Evolutionary conservation across 306 rosid genomes (phyloP), one percentile per base, ranked within the genome.

Genomic region (Gynostemma pentaphyllum): DNA sequence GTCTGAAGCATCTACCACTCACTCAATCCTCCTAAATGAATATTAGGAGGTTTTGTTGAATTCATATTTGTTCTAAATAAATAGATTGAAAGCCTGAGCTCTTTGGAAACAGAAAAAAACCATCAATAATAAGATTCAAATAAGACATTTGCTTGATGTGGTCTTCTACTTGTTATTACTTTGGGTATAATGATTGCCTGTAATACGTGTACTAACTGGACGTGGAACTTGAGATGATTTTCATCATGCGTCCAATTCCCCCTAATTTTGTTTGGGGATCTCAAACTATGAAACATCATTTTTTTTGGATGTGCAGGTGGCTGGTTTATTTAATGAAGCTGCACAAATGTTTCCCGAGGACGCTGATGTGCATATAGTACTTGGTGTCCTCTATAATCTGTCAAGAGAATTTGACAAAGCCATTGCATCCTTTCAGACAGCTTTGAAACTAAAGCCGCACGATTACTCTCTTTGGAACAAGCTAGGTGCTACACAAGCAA

Each of bases 381-480:
- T 92, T 64, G 99, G 99, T 49, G 99, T 92, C 64, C 80, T 92
- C 53, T 92, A 86, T 71, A 92, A 92, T 74, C 78, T 92, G 59
- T 84, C 95, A 32, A 84, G 97, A 79, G 97, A 92, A 68, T 92
- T 79, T 78, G 99, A 88, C 76, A 86, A 77, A 81, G 99, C 99
- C 68, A 84, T 92, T 59, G 77, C 64, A 23, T 81, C 97, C 75
- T 88, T 92, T 73, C 82, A 81, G 74, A 83, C 83, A 55, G 99
- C 99, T 52, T 77, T 92, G 75, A 86, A 84, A 78, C 85, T 92
- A 68, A 86, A 86, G 76, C 97, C 99, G 0, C 88, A 82, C 11
- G 99, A 92, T 76, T 92, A 92, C 77, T 92, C 99, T 75, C 90
- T 92, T 28, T 92, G 99, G 99, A 92, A 92, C 85, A 92, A 92